Evolutionary conservation across 805 yeast genomes (phyloP).

Genomic region (Ogataea glucozyma): DNA sequence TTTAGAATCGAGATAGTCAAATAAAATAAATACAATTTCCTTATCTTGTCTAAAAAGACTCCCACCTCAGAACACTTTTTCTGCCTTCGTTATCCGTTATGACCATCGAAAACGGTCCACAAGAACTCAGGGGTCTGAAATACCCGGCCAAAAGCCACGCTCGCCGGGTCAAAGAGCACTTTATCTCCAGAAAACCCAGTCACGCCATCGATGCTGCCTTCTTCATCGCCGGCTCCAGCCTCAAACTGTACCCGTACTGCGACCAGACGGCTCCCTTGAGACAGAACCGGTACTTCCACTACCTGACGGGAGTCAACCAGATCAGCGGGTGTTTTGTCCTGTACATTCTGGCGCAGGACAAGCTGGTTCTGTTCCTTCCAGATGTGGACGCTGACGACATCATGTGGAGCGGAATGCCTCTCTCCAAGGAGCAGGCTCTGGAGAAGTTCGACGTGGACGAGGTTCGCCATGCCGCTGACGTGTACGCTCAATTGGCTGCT

Average conservation of each 20-base stretch:
- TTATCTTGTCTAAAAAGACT: too few species aligned
- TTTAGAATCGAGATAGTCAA: too few species aligned
- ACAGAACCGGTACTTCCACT: constrained; percentile 90
- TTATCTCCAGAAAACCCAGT: constrained; percentile 27
- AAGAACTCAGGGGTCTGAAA: constrained; percentile 38
- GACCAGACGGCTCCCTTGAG: constrained; percentile 79
- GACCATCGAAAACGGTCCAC: constrained; percentile 23
- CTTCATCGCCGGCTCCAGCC: constrained; percentile 61
- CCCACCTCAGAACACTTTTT: not conserved
- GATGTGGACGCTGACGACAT: constrained; percentile 84
- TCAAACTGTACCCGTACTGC: constrained; percentile 66
- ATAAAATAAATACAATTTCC: too few species aligned
- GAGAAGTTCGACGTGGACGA: constrained; percentile 77
- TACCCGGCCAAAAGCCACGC: constrained; percentile 89
- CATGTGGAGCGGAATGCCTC: constrained; percentile 95
- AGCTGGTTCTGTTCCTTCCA: constrained; percentile 75
- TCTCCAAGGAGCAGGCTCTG: constrained; percentile 63
- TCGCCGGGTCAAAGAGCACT: constrained; percentile 42
- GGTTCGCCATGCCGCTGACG: constrained; percentile 60
- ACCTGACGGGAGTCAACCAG: constrained; percentile 74
- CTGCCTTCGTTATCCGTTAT: not conserved
- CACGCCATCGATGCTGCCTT: constrained; percentile 34
- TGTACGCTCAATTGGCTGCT: constrained; percentile 39
- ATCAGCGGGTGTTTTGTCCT: constrained; percentile 74
- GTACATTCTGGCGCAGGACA: constrained; percentile 53